These are phyloP conservation scores for Macrolepiota dolichaula DNA, from an alignment of 768 basidiomycete species.

Conservation along the genomic window DNA sequence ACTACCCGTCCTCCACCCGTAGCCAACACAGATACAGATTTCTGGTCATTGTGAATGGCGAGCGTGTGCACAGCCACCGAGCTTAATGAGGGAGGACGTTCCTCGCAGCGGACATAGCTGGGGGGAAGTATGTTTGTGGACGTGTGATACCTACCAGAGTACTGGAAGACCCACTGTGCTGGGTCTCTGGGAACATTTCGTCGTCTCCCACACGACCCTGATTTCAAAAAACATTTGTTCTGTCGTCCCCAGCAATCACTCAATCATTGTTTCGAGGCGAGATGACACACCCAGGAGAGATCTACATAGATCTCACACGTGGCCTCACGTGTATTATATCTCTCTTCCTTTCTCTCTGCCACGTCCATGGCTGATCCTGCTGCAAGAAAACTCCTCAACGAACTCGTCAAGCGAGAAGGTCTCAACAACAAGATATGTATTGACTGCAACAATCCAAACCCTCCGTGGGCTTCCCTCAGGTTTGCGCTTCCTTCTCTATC, in stretches of 20 bases:
- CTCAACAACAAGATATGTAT: slow-evolving; percentile 74
- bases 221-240: neutral
- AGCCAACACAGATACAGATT: too few relatives aligned
- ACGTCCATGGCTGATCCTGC: slow-evolving; percentile 50
- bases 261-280: neutral
- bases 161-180: neutral
- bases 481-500: slow-evolving; percentile 22
- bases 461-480: slow-evolving; percentile 92
- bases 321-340: neutral
- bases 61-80: neutral
- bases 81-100: neutral
- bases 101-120: neutral
- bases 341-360: neutral
- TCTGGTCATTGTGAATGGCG: too few relatives aligned
- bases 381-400: slow-evolving; percentile 69
- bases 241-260: neutral
- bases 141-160: slow-evolving; percentile 2
- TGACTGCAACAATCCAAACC: slow-evolving; percentile 87
- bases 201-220: neutral
- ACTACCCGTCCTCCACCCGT: neutral
- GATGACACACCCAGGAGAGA: slow-evolving; percentile 3
- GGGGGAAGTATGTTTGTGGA: neutral
- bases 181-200: neutral
- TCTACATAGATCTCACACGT: slow-evolving; percentile 3
- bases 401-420: slow-evolving; percentile 69